Evolutionary conservation across 2,329 filamentous ascomycete species (phyloP), one percentile per base, ranked within the genome.

Genomic region (Penicillium sp.): DNA sequence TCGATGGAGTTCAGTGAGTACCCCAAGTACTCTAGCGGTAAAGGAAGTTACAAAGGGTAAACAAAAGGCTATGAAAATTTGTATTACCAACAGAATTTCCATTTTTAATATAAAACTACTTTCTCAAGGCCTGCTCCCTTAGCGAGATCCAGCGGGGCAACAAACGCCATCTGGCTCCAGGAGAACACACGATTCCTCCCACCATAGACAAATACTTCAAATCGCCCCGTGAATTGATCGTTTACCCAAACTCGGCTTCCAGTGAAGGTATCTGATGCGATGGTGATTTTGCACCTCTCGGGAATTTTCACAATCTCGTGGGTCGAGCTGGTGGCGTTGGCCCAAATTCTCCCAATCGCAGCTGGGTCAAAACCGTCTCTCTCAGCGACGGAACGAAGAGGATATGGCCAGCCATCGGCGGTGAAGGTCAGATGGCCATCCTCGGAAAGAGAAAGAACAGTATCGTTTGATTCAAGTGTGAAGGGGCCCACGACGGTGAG

Each of bases 161-260:
- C 82, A 64, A 85, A 79, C 1, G 82, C 82, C 82, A 85, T 85
- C 67, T 83, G 82, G 60, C 78, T 83, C 83, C 82, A 85, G 35
- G 81, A 83, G 49, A 83, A 81, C 50, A 78, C 58, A 7, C 74
- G 78, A 56, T 85, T 85, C 35, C 74, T 75, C 2, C 83, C 83
- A 0, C 82, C 82, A 62, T 77, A 85, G 0, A 85, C 78, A 59
- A 82, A 83, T 0, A 84, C 82, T 61, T 85, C 82, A 54, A 84
- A 85, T 10, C 83, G 69, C 0, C 83, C 83, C 1, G 62, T 74
- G 49, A 84, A 83, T 0, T 61, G 49, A 7, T 73, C 78, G 56
- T 82, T 66, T 0, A 83, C 61, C 80, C 81, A 85, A 0, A 80
- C 81, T 1, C 81, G 71, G 54, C 77, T 82, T 0, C 83, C 82